Evolutionary conservation across 805 yeast species (phyloP).

Genomic region (Vanderwaltozyma yarrowii): DNA sequence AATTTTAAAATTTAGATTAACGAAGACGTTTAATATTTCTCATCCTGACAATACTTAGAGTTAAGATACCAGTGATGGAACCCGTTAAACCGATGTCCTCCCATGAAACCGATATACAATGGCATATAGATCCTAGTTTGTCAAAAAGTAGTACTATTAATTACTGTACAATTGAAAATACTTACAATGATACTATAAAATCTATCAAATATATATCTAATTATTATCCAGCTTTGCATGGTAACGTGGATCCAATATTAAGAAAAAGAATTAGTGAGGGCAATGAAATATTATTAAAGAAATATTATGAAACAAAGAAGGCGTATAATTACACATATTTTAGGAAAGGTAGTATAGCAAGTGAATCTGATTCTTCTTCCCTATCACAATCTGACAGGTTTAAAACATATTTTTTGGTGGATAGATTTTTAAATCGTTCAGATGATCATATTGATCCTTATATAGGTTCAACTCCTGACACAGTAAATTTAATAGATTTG

Average conservation of each 20-base stretch:
- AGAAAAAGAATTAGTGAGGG: conserved; percentile 3
- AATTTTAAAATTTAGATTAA: too few species aligned
- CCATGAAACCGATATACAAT: too few species aligned
- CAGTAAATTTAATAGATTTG: not conserved
- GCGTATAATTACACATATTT: conserved; percentile 5
- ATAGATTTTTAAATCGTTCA: conserved; percentile 9
- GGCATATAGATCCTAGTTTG: too few species aligned
- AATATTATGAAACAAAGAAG: conserved; percentile 10
- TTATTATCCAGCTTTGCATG: conserved; percentile 7
- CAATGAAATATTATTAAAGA: conserved; percentile 11
- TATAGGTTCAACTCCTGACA: not conserved
- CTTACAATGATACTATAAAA: not conserved
- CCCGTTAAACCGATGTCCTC: too few species aligned
- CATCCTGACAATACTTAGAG: too few species aligned
- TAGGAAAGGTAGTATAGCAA: conserved; percentile 14
- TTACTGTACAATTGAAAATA: too few species aligned
- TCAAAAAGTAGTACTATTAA: too few species aligned
- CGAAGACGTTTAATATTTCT: too few species aligned
- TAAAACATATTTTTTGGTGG: conserved; percentile 7
- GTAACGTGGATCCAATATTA: not conserved
- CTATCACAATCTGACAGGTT: conserved; percentile 8
- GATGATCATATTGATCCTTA: conserved; percentile 11
- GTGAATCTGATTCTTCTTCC: conserved; percentile 11
- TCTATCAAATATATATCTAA: conserved; percentile 8
- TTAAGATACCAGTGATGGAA: too few species aligned